phyloP scores from a whole-genome alignment of 768 basidiomycete species.

The Leccinum boreale region DNA sequence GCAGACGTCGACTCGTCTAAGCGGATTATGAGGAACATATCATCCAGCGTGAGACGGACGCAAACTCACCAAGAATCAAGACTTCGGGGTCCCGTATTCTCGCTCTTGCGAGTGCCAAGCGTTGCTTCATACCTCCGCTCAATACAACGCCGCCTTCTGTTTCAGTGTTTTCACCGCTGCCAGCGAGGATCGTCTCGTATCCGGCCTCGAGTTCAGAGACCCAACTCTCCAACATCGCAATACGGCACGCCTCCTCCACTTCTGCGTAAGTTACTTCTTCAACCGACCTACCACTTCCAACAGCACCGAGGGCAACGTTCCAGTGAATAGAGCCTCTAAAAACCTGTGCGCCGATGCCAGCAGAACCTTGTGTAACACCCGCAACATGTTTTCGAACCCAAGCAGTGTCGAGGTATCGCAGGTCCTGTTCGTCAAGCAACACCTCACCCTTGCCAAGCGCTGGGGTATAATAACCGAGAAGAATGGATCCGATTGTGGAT shows the following conservation, averaged over 20 bases:
- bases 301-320: conserved; percentile 79
- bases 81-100: conserved; percentile 82
- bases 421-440: conserved; percentile 76
- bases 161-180: conserved; percentile 40
- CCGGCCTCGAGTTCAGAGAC: conserved; percentile 79
- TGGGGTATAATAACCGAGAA: conserved; percentile 72
- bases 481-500: conserved; percentile 62
- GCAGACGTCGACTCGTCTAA: conserved; percentile 80
- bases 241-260: conserved; percentile 79
- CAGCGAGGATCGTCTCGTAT: conserved; percentile 71
- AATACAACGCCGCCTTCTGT: conserved; percentile 60
- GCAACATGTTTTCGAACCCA: conserved; percentile 73
- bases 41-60: neutral
- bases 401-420: conserved; percentile 65
- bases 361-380: conserved; percentile 72
- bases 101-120: conserved; percentile 86
- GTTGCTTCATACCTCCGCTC: conserved; percentile 91
- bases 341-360: conserved; percentile 42
- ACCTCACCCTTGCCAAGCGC: conserved; percentile 52
- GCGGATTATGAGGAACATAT: neutral
- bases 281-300: conserved; percentile 42
- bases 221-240: conserved; percentile 86
- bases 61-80: conserved; percentile 78
- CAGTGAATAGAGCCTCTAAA: conserved; percentile 82
- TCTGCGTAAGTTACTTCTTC: conserved; percentile 58